Base-by-base conservation (phyloP, 2,329 filamentous ascomycete species). In the Fonsecaea monophora region DNA sequence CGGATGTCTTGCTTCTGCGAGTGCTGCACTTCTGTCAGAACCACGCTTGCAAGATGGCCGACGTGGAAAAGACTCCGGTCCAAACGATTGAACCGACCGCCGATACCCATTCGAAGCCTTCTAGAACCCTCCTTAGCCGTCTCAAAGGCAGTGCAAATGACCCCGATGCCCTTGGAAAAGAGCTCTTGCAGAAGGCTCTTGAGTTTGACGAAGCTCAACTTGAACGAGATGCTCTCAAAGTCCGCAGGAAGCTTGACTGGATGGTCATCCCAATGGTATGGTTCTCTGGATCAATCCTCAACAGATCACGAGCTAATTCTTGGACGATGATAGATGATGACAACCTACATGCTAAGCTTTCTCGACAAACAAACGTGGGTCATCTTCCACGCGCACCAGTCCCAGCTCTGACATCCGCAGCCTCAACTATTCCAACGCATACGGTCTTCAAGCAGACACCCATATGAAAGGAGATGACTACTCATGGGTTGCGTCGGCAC, bases 401-500 rank as follows among this genome's bases (percentile, higher is more conserved):
- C 30, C 15, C 30, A 21, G 18, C 45, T 32, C 60, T 55, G 42
- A 56, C 56, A n/a, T 50, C 34, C 60, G 18, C 48, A 72, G 67
- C 3, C 74, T 78, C 42, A 78, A 79, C 70, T 78, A 78, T 68
- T 74, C 76, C 53, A 81, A 81, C 59, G 78, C 80, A 7, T 82
- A 82, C 66, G 78, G 78, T 4, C 74, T 82, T 1, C 80, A 81
- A 66, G 70, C 70, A 3, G 80, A 82, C 57, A 79, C 80, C 3
- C 73, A 77, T 8, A 78, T 82, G 66, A 75, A 74, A 54, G 80
- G 80, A 50, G 74, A 80, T 60, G 74, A 80, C 64, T 82, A 82
- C 69, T 79, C 79, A 12, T 82, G 80, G 80, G 79, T 82, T 10
- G 78, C 79, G 30, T 80, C 80, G 2, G 78, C 79, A 9, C 75